Conservation (phyloP, 2,329 filamentous ascomycete genomes). For the Calonectria henricotiae region DNA sequence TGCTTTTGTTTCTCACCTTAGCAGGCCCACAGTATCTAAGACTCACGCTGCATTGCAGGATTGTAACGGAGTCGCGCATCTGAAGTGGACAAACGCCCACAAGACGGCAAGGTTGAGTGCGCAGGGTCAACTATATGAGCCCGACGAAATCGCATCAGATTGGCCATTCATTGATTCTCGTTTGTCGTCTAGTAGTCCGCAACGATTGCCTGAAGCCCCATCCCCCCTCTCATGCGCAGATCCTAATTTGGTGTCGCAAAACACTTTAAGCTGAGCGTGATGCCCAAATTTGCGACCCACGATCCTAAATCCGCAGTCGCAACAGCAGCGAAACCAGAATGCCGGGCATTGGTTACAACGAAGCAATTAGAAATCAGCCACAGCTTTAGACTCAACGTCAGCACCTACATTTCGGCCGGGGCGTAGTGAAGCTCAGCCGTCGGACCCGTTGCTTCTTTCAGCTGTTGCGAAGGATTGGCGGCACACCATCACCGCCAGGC, state of each 20-base stretch:
- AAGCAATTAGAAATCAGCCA: background rate
- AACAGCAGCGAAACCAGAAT: background rate
- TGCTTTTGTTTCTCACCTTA: background rate
- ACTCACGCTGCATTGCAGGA: background rate
- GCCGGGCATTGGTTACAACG: background rate
- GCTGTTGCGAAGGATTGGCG: background rate
- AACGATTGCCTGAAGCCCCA: background rate
- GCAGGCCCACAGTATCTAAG: background rate
- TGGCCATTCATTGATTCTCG: background rate
- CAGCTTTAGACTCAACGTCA: background rate
- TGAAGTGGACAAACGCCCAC: slow-evolving; percentile 21
- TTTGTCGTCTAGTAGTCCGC: background rate
- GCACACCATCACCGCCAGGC: background rate
- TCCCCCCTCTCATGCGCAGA: background rate
- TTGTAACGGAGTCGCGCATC: background rate
- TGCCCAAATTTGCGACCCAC: slow-evolving; percentile 6
- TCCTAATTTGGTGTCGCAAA: background rate
- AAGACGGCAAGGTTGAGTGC: background rate
- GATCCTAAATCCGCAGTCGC: slow-evolving; percentile 11
- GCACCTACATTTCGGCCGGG: background rate
- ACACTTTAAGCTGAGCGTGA: background rate
- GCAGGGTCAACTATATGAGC: background rate
- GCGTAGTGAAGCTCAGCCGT: background rate
- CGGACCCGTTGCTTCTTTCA: slow-evolving; percentile 4
- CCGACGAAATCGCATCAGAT: background rate